Evolutionary conservation across 495 filamentous ascomycete genomes (phyloP).

Genomic region (Friedmanniomyces endolithicus): DNA sequence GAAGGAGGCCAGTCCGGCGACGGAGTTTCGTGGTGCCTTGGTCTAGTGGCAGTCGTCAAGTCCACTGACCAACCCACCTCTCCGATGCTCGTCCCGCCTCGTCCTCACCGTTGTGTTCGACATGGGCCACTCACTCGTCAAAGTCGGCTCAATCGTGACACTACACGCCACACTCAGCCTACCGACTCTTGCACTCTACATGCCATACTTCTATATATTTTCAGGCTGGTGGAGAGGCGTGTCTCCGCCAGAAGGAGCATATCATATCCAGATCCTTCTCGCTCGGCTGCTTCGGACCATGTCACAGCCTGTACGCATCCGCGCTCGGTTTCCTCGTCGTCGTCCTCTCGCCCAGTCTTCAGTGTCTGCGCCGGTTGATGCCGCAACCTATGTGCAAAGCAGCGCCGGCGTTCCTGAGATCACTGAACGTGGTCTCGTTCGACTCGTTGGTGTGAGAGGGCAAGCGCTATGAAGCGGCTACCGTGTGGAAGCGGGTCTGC

Average conservation of each 20-base stretch:
- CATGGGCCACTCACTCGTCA: neutral
- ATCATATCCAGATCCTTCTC: neutral
- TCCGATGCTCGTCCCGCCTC: neutral
- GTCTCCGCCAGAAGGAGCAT: neutral
- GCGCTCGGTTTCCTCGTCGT: neutral
- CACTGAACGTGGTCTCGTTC: neutral
- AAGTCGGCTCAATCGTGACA: neutral
- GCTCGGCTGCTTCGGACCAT: neutral
- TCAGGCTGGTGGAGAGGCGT: neutral
- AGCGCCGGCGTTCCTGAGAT: neutral
- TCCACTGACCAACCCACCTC: neutral
- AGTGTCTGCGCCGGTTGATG: neutral
- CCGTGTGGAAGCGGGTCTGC: too few relatives aligned
- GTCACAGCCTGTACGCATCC: neutral
- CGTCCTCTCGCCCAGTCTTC: neutral
- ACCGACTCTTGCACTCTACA: too few relatives aligned
- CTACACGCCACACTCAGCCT: neutral
- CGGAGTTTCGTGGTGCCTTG: conserved; percentile 10
- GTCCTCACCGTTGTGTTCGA: too few relatives aligned
- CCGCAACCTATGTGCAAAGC: neutral
- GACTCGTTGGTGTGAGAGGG: neutral
- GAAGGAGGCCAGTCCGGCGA: conserved; percentile 4
- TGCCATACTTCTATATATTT: neutral
- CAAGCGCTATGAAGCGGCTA: too few relatives aligned
- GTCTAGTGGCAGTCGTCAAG: conserved; percentile 1